Evolutionary conservation across 2,329 filamentous ascomycete genomes (phyloP).

Genomic region (Kalaharituber pfeilii): DNA sequence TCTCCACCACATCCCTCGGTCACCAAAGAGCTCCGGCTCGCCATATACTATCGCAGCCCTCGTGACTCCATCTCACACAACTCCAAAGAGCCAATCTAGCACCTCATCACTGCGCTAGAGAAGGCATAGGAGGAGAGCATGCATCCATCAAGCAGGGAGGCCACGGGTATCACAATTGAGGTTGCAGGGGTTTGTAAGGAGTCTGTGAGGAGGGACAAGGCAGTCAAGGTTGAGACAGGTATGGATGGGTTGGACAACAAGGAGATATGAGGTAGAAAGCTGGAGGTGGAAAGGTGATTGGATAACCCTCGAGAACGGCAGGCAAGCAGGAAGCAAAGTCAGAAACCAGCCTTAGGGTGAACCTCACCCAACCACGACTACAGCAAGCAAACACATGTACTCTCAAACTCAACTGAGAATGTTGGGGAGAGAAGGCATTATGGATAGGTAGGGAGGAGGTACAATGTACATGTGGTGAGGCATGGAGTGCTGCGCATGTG

Average conservation of each 20-base stretch:
- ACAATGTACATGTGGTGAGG: too few species aligned
- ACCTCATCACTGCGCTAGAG: conserved; percentile 63
- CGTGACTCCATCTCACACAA: conserved; percentile 38
- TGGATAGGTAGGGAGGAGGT: too few species aligned
- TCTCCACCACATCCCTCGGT: conserved; percentile 49
- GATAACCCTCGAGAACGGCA: conserved; percentile 55
- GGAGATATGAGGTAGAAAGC: conserved; percentile 28
- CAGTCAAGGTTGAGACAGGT: conserved; percentile 70
- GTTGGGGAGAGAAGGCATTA: too few species aligned
- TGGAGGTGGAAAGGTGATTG: conserved; percentile 40
- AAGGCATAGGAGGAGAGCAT: conserved; percentile 56
- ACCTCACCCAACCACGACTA: conserved; percentile 34
- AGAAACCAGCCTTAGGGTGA: conserved; percentile 30
- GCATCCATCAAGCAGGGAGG: conserved; percentile 79
- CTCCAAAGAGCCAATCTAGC: conserved; percentile 58
- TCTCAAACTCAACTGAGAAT: too few species aligned
- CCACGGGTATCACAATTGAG: conserved; percentile 74
- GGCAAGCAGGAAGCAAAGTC: conserved; percentile 54
- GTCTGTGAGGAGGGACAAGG: conserved; percentile 48
- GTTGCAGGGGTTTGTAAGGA: conserved; percentile 65
- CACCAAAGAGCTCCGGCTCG: conserved; percentile 61
- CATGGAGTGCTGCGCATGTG: too few species aligned
- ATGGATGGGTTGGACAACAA: conserved; percentile 35
- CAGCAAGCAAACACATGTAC: too few species aligned
- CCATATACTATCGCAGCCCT: conserved; percentile 58